These are phyloP conservation scores for Apiospora pterosperma DNA, from an alignment of 2,329 filamentous ascomycete genomes.

Conservation along the genomic window DNA sequence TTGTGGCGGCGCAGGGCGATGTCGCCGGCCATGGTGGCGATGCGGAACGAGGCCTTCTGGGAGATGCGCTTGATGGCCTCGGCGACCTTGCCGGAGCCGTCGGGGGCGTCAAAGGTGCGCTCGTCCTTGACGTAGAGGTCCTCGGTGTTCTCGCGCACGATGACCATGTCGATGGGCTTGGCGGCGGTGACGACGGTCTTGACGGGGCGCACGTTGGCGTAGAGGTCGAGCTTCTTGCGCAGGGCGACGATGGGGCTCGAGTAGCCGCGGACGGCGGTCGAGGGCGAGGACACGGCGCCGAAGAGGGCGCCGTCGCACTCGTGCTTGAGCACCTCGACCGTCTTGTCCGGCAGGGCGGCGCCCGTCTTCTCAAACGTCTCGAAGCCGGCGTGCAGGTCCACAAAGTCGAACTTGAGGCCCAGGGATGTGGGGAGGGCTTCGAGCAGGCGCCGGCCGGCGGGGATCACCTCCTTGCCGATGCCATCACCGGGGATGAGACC, in stretches of 20 bases:
- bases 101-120: slow-evolving; percentile 70
- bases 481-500: slow-evolving; percentile 97
- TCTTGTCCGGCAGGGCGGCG: slow-evolving; percentile 82
- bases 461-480: slow-evolving; percentile 98
- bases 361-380: slow-evolving; percentile 91
- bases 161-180: slow-evolving; percentile 88
- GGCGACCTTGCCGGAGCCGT: slow-evolving; percentile 74
- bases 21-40: slow-evolving; percentile 90
- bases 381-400: slow-evolving; percentile 89
- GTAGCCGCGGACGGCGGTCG: slow-evolving; percentile 88
- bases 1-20: slow-evolving; percentile 86
- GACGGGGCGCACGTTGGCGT: slow-evolving; percentile 95
- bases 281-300: slow-evolving; percentile 90
- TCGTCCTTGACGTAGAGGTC: slow-evolving; percentile 98
- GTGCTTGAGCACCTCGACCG: slow-evolving; percentile 80
- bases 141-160: slow-evolving; percentile 98
- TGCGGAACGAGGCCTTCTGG: slow-evolving; percentile 77
- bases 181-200: slow-evolving; percentile 69
- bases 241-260: slow-evolving; percentile 95
- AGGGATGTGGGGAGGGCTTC: slow-evolving; percentile 91
- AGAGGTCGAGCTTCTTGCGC: slow-evolving; percentile 90
- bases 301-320: slow-evolving; percentile 97
- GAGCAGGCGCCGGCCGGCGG: slow-evolving; percentile 84
- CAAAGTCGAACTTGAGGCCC: slow-evolving; percentile 89
- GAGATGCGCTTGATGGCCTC: slow-evolving; percentile 98